Percentiles rank a stretch among this genome's conserved stretches.
Conservation (phyloP, 768 basidiomycete species). For the Lentinula edodes region DNA sequence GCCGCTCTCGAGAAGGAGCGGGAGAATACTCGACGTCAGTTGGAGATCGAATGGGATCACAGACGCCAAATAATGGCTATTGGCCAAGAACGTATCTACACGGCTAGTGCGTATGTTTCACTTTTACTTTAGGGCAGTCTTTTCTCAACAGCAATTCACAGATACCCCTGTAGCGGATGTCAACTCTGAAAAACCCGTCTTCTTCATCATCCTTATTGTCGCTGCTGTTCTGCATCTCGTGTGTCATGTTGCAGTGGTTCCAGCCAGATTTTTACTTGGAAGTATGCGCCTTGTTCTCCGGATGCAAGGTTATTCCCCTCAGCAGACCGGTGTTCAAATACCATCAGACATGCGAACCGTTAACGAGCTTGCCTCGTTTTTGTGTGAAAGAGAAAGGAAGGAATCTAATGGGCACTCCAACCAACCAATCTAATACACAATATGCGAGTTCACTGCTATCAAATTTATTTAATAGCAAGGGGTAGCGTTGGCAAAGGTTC, state of each 20-base stretch:
- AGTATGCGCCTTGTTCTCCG: neutral
- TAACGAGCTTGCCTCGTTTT: too few relatives aligned
- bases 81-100: neutral
- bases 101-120: neutral
- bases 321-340: neutral
- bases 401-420: too few relatives aligned
- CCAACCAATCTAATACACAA: too few relatives aligned
- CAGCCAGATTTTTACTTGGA: neutral
- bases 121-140: neutral
- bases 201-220: neutral
- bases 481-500: too few relatives aligned
- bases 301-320: neutral
- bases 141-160: neutral
- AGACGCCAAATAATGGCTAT: neutral
- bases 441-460: too few relatives aligned
- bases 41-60: neutral
- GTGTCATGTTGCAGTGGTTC: neutral
- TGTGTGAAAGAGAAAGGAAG: too few relatives aligned
- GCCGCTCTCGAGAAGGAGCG: too few relatives aligned
- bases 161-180: neutral
- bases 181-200: neutral
- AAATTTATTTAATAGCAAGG: too few relatives aligned
- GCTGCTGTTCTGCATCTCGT: neutral
- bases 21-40: neutral
- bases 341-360: constrained; percentile 15